Conservation (phyloP, 768 basidiomycete genomes). For the Astraeus odoratus region DNA sequence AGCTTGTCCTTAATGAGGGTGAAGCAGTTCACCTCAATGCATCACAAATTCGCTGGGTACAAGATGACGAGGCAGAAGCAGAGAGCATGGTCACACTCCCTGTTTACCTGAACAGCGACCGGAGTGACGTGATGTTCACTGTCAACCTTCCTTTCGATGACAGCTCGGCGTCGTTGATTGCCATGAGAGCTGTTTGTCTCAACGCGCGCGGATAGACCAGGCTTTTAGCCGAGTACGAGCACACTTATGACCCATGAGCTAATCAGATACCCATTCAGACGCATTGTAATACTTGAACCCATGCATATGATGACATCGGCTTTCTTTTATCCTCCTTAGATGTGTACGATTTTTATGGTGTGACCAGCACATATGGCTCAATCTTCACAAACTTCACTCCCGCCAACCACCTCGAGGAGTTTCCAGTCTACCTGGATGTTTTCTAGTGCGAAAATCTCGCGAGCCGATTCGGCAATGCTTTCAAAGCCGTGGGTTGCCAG, state of each 20-base stretch:
- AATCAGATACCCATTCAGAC: neutral
- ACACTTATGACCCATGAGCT: conserved; percentile 3
- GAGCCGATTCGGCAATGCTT: conserved; percentile 76
- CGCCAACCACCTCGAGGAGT: conserved; percentile 61
- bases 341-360: neutral
- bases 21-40: conserved; percentile 70
- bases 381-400: conserved; percentile 24
- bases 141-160: conserved; percentile 76
- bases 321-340: conserved; percentile 1
- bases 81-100: conserved; percentile 67
- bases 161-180: conserved; percentile 60
- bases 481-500: conserved; percentile 84
- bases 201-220: conserved; percentile 60
- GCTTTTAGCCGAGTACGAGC: conserved; percentile 13
- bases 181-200: conserved; percentile 86
- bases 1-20: conserved; percentile 79
- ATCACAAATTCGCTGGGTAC: conserved; percentile 86
- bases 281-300: conserved; percentile 20
- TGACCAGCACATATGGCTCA: conserved; percentile 8
- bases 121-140: conserved; percentile 87
- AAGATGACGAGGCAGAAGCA: conserved; percentile 36
- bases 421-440: conserved; percentile 89
- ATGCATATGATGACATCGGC: conserved; percentile 11
- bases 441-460: conserved; percentile 60
- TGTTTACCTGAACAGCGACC: conserved; percentile 86